phyloP scores from a whole-genome alignment of 1,284 basidiomycete species.

The Fomitopsis betulina region DNA sequence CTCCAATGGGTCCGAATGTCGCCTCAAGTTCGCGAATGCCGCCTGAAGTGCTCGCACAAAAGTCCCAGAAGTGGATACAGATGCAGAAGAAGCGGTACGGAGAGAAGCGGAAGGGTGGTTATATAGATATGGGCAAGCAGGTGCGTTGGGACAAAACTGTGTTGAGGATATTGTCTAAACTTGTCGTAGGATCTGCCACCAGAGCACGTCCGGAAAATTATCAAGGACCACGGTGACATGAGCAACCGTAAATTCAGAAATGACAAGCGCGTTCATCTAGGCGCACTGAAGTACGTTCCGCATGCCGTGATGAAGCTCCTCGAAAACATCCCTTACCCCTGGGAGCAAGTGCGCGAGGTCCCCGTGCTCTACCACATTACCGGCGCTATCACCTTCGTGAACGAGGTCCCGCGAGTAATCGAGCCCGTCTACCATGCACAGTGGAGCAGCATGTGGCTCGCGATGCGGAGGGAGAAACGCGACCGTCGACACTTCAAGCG shows the following conservation, averaged over 20 bases:
- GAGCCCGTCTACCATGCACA: conserved; percentile 99
- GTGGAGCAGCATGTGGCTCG: conserved; percentile 99
- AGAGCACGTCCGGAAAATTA: conserved; percentile 96
- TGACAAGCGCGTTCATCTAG: conserved; percentile 98
- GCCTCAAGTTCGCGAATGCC: conserved; percentile 59
- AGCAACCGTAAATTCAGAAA: conserved; percentile 95
- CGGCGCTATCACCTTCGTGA: conserved; percentile 99
- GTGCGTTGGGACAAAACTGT: conserved; percentile 33
- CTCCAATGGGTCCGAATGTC: conserved; percentile 25
- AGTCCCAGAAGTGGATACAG: conserved; percentile 91
- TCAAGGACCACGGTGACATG: conserved; percentile 98
- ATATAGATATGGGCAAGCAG: conserved; percentile 93
- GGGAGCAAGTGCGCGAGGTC: conserved; percentile 99
- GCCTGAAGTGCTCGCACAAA: conserved; percentile 77
- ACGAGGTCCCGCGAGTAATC: conserved; percentile 95
- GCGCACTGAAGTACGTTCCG: conserved; percentile 97
- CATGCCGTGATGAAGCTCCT: conserved; percentile 99
- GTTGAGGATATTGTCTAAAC: not conserved
- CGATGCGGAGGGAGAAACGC: conserved; percentile 98
- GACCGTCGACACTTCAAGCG: conserved; percentile 99
- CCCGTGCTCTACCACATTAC: conserved; percentile 97
- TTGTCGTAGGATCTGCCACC: conserved; percentile 70
- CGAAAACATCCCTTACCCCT: conserved; percentile 98
- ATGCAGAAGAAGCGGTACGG: conserved; percentile 91
- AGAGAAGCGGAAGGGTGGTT: conserved; percentile 84